Conservation (phyloP, 139 green algal species). For the Micractinium conductrix region DNA sequence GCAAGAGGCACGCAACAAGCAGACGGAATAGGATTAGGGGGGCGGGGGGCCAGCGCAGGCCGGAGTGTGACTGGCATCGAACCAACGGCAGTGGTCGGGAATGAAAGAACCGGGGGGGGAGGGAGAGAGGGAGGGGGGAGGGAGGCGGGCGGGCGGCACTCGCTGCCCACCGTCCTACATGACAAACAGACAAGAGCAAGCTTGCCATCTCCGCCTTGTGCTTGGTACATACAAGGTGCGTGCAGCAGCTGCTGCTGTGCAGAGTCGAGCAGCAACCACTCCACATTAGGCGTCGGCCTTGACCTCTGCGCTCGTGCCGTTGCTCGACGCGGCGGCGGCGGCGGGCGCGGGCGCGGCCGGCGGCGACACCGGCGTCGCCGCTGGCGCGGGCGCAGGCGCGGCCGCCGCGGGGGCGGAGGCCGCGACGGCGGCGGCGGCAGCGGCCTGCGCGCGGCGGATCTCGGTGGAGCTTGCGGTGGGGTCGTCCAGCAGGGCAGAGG, state of each 20-base stretch:
- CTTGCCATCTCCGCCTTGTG: too few species aligned
- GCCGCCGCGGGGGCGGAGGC: not conserved
- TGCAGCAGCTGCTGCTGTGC: not conserved
- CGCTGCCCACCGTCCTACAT: too few species aligned
- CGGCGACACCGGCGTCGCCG: not conserved
- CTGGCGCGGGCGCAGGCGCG: not conserved
- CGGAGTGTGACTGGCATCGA: not conserved
- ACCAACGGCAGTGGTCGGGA: too few species aligned
- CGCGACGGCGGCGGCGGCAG: not conserved
- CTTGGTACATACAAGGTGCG: too few species aligned
- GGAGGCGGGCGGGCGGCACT: not conserved
- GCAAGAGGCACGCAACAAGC: not conserved
- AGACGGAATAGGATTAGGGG: not conserved
- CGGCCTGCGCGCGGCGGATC: not conserved
- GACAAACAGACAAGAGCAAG: not conserved
- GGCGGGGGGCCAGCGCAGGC: not conserved
- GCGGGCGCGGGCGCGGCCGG: not conserved
- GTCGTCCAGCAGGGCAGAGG: constrained; percentile 48
- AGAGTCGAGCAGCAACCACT: too few species aligned
- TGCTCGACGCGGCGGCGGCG: not conserved
- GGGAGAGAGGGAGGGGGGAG: not conserved
- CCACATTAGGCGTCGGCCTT: too few species aligned
- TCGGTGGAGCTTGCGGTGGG: not conserved
- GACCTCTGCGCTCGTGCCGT: too few species aligned
- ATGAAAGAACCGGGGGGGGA: not conserved